Evolutionary conservation across 2,329 filamentous ascomycete species (phyloP), one percentile per base, ranked within the genome.

Genomic region (Diatrype stigma): DNA sequence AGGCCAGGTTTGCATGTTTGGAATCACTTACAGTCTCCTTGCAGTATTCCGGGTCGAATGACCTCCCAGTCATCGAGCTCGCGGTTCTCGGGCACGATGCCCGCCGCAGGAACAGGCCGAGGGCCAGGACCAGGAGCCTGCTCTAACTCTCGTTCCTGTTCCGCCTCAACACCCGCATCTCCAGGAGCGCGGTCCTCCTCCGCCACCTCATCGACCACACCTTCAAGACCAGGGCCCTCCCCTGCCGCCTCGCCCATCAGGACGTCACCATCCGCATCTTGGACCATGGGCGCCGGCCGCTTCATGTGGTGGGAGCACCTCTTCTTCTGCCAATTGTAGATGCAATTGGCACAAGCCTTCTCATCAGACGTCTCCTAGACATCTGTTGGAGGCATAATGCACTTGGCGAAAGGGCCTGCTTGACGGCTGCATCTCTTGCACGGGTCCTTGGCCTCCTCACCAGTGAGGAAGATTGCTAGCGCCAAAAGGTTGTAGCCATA

Each of bases 51-150:
- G 1, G 72, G 72, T 0, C 71, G 26, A 30, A 30, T 71, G 45
- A 72, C 53, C 56, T 75, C 72, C 71, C 71, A 73, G 3, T 66
- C 61, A 50, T 73, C 70, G 68, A 73, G 17, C 2, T 6, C 16
- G 16, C 34, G 34, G 17, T 21, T 21, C 6, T n/a, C 19, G 45
- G 16, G 16, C 19, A 47, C 26, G 26, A 30, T n/a, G n/a, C 26
- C 26, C 10, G 26, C 6, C 5, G 26, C 26, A 5, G 10, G 10
- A 30, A 30, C 26, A 30, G n/a, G n/a, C n/a, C n/a, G n/a, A n/a
- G n/a, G n/a, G n/a, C n/a, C n/a, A n/a, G n/a, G n/a, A n/a, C n/a
- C n/a, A n/a, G n/a, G n/a, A n/a, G n/a, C n/a, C n/a, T n/a, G n/a
- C n/a, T n/a, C n/a, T n/a, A n/a, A n/a, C n/a, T n/a, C n/a, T n/a